Percentiles rank a stretch among this genome's conserved stretches.
Evolutionary conservation across 169 alveolate species (phyloP).

Genomic region (Plasmodium relictum): DNA sequence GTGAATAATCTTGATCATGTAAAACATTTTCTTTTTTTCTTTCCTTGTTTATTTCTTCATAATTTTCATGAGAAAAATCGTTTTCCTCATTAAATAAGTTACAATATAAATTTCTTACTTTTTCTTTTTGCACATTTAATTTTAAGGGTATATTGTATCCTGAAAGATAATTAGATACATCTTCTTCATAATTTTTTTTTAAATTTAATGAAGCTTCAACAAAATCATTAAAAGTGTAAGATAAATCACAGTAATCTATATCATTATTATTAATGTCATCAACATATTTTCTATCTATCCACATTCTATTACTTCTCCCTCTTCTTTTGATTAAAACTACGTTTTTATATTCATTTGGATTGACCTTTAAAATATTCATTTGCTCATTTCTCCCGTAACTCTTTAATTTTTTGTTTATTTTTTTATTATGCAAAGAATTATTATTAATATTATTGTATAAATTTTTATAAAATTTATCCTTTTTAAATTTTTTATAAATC

Average conservation of each 20-base stretch:
- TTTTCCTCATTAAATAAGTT: slow-evolving; percentile 26
- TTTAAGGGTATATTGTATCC: slow-evolving; percentile 44
- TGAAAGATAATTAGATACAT: slow-evolving; percentile 14
- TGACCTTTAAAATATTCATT: slow-evolving; percentile 18
- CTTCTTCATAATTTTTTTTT: slow-evolving; percentile 56
- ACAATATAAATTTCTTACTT: slow-evolving; percentile 29
- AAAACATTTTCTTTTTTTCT: slow-evolving; percentile 14
- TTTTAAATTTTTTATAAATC: slow-evolving; percentile 69
- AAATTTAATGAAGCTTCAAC: slow-evolving; percentile 38
- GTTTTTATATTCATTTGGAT: slow-evolving; percentile 41
- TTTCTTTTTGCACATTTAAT: slow-evolving; percentile 27
- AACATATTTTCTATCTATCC: slow-evolving; percentile 68
- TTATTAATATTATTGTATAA: slow-evolving; percentile 12
- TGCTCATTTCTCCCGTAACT: slow-evolving; percentile 12
- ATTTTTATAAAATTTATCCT: slow-evolving; percentile 63
- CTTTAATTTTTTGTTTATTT: slow-evolving; percentile 48
- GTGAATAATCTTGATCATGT: too few relatives aligned
- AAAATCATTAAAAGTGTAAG: slow-evolving; percentile 46
- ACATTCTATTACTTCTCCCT: slow-evolving; percentile 66
- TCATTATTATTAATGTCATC: slow-evolving; percentile 35
- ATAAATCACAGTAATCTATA: slow-evolving; percentile 32
- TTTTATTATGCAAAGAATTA: slow-evolving; percentile 26
- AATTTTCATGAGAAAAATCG: background rate
- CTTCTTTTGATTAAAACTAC: slow-evolving; percentile 63
- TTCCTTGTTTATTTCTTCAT: slow-evolving; percentile 47